Conservation (phyloP, 495 filamentous ascomycete genomes). For the Darksidea phi region DNA sequence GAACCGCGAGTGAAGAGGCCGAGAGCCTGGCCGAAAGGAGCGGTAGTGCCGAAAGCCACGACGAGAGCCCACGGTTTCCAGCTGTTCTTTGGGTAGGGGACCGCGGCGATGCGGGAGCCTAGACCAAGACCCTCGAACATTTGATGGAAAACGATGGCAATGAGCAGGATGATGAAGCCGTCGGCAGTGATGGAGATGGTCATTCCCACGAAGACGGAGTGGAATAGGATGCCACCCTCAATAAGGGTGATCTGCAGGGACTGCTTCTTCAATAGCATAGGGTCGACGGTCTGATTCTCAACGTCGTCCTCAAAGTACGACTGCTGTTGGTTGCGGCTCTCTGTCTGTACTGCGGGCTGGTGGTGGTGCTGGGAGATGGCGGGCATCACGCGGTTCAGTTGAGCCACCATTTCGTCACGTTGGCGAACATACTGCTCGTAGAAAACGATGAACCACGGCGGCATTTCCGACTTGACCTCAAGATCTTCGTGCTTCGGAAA, state of each 20-base stretch:
- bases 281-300: conserved; percentile 48
- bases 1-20: conserved; percentile 55
- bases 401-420: conserved; percentile 50
- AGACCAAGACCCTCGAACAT: conserved; percentile 39
- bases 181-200: conserved; percentile 34
- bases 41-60: conserved; percentile 60
- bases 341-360: conserved; percentile 5
- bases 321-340: conserved; percentile 11
- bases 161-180: conserved; percentile 36
- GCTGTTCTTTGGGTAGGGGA: conserved; percentile 51
- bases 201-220: conserved; percentile 40
- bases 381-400: conserved; percentile 43
- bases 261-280: conserved; percentile 50
- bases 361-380: conserved; percentile 22
- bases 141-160: conserved; percentile 39
- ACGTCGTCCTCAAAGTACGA: conserved; percentile 35
- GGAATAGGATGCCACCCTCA: conserved; percentile 55
- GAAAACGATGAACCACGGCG: conserved; percentile 56
- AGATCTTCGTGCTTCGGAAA: conserved; percentile 30
- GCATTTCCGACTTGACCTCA: conserved; percentile 50
- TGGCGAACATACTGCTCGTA: conserved; percentile 57
- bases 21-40: conserved; percentile 61
- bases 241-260: conserved; percentile 55
- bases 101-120: conserved; percentile 50
- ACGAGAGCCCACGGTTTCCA: conserved; percentile 62